phyloP scores from a whole-genome alignment of 2,329 filamentous ascomycete species.

The Alternaria triticimaculans region DNA sequence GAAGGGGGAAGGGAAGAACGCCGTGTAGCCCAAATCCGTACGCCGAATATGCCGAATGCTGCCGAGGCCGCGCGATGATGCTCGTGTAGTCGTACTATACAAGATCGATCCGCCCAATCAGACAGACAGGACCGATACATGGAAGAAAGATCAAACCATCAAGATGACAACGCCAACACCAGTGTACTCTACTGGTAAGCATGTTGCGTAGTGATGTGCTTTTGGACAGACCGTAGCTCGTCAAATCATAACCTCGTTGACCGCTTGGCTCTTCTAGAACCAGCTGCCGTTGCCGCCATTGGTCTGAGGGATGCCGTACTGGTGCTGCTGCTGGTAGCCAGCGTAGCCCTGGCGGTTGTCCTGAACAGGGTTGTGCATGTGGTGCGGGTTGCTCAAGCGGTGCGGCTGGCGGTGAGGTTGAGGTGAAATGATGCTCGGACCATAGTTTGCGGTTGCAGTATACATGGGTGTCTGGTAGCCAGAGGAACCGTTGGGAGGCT shows the following conservation, averaged over 20 bases:
- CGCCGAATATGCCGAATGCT: slow-evolving; percentile 41
- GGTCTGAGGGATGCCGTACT: slow-evolving; percentile 39
- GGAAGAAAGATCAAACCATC: slow-evolving; percentile 31
- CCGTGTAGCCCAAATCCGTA: slow-evolving; percentile 22
- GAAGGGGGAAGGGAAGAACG: slow-evolving; percentile 12
- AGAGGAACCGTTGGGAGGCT: slow-evolving; percentile 13
- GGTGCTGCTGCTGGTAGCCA: slow-evolving; percentile 49
- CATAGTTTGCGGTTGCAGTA: slow-evolving; percentile 44
- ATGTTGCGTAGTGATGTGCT: slow-evolving; percentile 29
- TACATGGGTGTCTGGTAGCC: slow-evolving; percentile 43
- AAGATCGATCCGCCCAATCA: slow-evolving; percentile 34
- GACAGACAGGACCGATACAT: slow-evolving; percentile 33
- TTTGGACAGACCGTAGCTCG: slow-evolving; percentile 53
- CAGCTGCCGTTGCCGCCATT: slow-evolving; percentile 11
- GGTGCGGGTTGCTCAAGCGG: slow-evolving; percentile 47
- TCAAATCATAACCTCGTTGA: slow-evolving; percentile 58
- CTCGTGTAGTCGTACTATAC: slow-evolving; percentile 47
- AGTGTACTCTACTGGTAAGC: slow-evolving; percentile 26
- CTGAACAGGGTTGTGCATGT: slow-evolving; percentile 47
- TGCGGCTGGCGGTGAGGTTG: slow-evolving; percentile 44
- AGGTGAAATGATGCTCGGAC: slow-evolving; percentile 45
- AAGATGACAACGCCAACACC: slow-evolving; percentile 22
- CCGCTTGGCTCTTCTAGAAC: slow-evolving; percentile 14
- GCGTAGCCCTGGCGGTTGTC: slow-evolving; percentile 46
- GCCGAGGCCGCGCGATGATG: slow-evolving; percentile 42